phyloP scores from a whole-genome alignment of 495 filamentous ascomycete genomes.

The Aspergillus olivimuriae region DNA sequence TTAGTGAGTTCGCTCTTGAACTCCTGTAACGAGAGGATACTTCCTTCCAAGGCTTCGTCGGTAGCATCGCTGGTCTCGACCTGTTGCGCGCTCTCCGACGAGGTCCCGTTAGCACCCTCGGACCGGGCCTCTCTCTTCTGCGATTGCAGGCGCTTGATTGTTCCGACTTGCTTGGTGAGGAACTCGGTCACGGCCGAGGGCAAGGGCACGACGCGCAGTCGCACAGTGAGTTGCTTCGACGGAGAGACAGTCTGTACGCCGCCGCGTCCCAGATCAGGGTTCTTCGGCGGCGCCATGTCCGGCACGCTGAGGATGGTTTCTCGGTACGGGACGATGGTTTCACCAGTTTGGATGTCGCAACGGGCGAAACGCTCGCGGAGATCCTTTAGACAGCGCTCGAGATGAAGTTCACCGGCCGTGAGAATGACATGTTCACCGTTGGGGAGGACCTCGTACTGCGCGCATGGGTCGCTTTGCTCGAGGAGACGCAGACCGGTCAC shows the following conservation, averaged over 20 bases:
- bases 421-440: conserved; percentile 94
- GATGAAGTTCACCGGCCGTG: conserved; percentile 89
- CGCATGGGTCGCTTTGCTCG: conserved; percentile 92
- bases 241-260: conserved; percentile 66
- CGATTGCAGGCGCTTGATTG: conserved; percentile 74
- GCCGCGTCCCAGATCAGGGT: conserved; percentile 84
- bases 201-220: conserved; percentile 73
- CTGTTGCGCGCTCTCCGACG: conserved; percentile 18
- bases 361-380: conserved; percentile 86
- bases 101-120: conserved; percentile 25
- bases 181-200: conserved; percentile 78
- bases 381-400: conserved; percentile 93
- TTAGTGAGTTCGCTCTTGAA: conserved; percentile 66
- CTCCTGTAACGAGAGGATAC: conserved; percentile 61
- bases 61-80: conserved; percentile 32
- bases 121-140: conserved; percentile 44
- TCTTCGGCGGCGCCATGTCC: conserved; percentile 85
- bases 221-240: conserved; percentile 78
- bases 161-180: conserved; percentile 66
- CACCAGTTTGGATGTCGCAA: conserved; percentile 91
- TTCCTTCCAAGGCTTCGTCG: conserved; percentile 44
- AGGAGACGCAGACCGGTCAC: conserved; percentile 80
- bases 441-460: conserved; percentile 86
- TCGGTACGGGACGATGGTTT: conserved; percentile 91
- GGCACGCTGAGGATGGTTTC: conserved; percentile 81